phyloP scores from a whole-genome alignment of 306 rosid species.

The Abrus precatorius region DNA sequence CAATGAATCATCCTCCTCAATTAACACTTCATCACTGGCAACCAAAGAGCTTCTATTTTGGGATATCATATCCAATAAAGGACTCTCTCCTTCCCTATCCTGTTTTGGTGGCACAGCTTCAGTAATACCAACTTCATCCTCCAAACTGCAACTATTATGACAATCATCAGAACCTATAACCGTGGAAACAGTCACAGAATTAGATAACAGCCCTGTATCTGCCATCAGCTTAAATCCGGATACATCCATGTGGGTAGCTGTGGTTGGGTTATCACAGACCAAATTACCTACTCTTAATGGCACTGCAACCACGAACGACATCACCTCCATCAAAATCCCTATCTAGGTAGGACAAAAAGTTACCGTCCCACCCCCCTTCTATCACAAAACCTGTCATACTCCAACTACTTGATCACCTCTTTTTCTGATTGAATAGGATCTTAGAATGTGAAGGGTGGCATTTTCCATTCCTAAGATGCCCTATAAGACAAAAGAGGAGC shows the following conservation, averaged over 20 bases:
- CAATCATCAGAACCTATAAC: slow-evolving; percentile 57
- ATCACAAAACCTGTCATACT: slow-evolving; percentile 74
- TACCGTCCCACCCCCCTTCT: slow-evolving; percentile 66
- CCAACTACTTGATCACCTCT: slow-evolving; percentile 63
- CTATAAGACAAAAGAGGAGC: slow-evolving; percentile 48
- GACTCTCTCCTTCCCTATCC: slow-evolving; percentile 54
- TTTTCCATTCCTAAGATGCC: slow-evolving; percentile 69
- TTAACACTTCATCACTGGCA: slow-evolving; percentile 49
- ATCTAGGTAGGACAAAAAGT: slow-evolving; percentile 65
- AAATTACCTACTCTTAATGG: slow-evolving; percentile 84
- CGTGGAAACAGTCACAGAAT: slow-evolving; percentile 62
- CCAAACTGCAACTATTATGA: slow-evolving; percentile 56
- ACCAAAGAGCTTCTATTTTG: slow-evolving; percentile 55
- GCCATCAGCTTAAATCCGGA: slow-evolving; percentile 80
- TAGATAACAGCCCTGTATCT: slow-evolving; percentile 66
- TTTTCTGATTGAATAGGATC: slow-evolving; percentile 62
- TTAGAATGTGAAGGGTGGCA: slow-evolving; percentile 65
- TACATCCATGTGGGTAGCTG: slow-evolving; percentile 71
- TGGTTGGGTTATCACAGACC: slow-evolving; percentile 72
- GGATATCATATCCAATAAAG: slow-evolving; percentile 62
- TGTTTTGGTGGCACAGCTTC: slow-evolving; percentile 46
- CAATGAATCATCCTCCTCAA: slow-evolving; percentile 79
- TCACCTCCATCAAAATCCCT: slow-evolving; percentile 86
- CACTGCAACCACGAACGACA: slow-evolving; percentile 69
- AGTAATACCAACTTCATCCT: slow-evolving; percentile 55